phyloP scores from a whole-genome alignment of 441 rosid species.

The Pelargonium cotyledonis region DNA sequence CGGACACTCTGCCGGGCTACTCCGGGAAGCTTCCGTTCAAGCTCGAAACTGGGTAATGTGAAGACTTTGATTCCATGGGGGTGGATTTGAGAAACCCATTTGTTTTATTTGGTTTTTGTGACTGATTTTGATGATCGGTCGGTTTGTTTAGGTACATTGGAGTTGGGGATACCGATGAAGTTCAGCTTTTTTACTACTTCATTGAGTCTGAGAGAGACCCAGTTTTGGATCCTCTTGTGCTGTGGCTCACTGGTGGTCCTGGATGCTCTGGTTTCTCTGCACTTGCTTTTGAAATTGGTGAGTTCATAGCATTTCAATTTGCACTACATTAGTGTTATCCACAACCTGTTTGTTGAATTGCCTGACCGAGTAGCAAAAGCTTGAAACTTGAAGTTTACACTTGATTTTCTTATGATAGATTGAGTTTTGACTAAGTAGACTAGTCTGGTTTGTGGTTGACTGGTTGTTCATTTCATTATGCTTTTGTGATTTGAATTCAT shows the following conservation, averaged over 20 bases:
- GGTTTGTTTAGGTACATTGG: constrained; percentile 23
- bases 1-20: constrained; percentile 19
- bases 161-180: constrained; percentile 22
- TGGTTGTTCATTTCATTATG: neutral
- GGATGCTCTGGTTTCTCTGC: constrained; percentile 34
- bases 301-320: neutral
- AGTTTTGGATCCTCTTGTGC: constrained; percentile 24
- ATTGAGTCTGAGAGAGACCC: constrained; percentile 31
- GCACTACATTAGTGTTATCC: neutral
- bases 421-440: neutral
- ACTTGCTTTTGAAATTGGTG: constrained; percentile 24
- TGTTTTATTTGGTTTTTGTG: neutral
- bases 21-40: constrained; percentile 23
- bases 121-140: neutral
- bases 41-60: constrained; percentile 23
- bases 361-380: neutral
- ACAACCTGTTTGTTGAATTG: neutral
- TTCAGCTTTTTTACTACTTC: constrained; percentile 32
- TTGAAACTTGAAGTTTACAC: neutral
- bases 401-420: neutral
- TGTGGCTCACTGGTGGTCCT: constrained; percentile 38
- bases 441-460: neutral
- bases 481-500: neutral
- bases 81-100: neutral
- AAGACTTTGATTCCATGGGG: neutral